Base-by-base conservation (phyloP, 805 yeast species). In the Debaryomyces maramus region DNA sequence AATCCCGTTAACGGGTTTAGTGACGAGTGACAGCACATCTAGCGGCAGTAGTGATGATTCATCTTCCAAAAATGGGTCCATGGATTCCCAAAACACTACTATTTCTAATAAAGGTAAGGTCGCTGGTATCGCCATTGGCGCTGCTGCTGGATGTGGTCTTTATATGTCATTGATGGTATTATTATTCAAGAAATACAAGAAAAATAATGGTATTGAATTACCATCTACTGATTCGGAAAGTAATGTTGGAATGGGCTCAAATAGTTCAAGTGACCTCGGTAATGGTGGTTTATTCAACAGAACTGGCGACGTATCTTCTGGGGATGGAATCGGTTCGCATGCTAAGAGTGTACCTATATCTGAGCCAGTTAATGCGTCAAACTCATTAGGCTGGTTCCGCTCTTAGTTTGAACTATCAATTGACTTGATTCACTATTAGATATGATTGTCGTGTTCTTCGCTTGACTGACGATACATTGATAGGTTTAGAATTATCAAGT, bases 111-210 rank as follows among this genome's bases (percentile, higher is more conserved):
- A 62, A 39, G 70, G 65, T 33, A 73, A 73, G 45, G 73, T 87
- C 17, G 83, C 85, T 18, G 96, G 95, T 26, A 77, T 89, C 38
- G 82, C 91, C 10, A 73, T 88, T 29, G 97, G 97, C 34, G 81
- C 95, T 5, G 81, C 87, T 21, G 80, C 78, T 10, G 97, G 97
- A 39, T 83, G 87, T 33, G 67, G 77, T 6, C 65, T 78, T 7
- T 85, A 86, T 58, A 76, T 86, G 54, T 70, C 78, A 0, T 63
- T 78, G 15, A 74, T 88, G 70, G 67, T 80, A 40, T 54, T 81
- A 28, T 66, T 78, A 47, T 75, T 77, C 55, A 73, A 75, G 55
- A 65, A 68, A 48, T 78, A 69, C 61, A 73, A 73, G 49, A 57
- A 62, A 47, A 62, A 60, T 36, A 72, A 69, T 47, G 64, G 63